Evolutionary conservation across 176 grass and related monocot species (phyloP).

Genomic region (Hordeum vulgare): MorexV3_pseudomolecules_assembly NC_058521.1:553757332-553757831

Average conservation of each 20-base stretch:
- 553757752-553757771: neutral
- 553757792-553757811: conserved; percentile 12
- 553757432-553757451: neutral
- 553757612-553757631: conserved; percentile 9
- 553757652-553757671: conserved; percentile 5
- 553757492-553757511: neutral
- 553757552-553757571: conserved; percentile 13
- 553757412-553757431: neutral
- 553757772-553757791: conserved; percentile 4
- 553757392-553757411: conserved; percentile 2
- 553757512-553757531: neutral
- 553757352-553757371: neutral
- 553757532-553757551: conserved; percentile 7
- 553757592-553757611: neutral
- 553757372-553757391: neutral
- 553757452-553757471: neutral
- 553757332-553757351: neutral
- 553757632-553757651: conserved; percentile 5
- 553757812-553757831: conserved; percentile 8
- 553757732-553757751: conserved; percentile 6
- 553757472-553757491: neutral
- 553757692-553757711: neutral
- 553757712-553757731: conserved; percentile 1
- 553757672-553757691: neutral
- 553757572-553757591: neutral